Base-by-base conservation (phyloP, 257 asterid genomes). In the Galeopsis tetrahit region DNA sequence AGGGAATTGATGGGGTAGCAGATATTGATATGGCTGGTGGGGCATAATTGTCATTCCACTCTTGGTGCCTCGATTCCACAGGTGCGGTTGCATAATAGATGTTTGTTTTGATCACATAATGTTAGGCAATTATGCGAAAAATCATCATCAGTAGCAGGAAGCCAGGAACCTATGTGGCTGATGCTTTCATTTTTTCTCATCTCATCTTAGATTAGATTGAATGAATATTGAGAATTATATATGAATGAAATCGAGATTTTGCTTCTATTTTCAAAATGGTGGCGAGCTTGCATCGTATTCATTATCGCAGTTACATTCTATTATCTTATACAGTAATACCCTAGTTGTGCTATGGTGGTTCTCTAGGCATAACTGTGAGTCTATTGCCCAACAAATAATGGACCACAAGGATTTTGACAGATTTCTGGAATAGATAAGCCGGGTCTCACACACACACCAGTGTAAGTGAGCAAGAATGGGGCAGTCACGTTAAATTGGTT, bases 11-110 rank as follows among this genome's bases (percentile, higher is more conserved):
- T 56, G 97, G 76, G 66, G 85, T 78, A 73, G 74, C 86, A 14
- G 98, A 86, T 68, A 81, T 88, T 66, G 97, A 88, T 69, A 87
- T 85, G 92, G 98, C 95, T 65, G 90, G 96, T 52, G 97, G 95
- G 40, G 96, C 92, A 28, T 90, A 78, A 82, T 49, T 70, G 60
- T 70, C 68, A 34, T 39, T n/a, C 57, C 15, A 6, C 36, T 44
- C 61, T 13, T 44, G 48, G 51, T 44, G 2, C 58, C 28, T 32
- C 62, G 44, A 32, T 33, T 63, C 60, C 53, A 73, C 63, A 60
- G 71, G 71, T 74, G 58, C 46, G 42, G 58, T 34, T 51, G 77
- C 74, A 17, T 42, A 74, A 17, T 38, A 65, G 49, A 58, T 66
- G 51, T 71, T 51, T 32, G 51, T 5, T 63, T 36, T 10, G 42